A percentile compares a stretch with the other conserved stretches of the same genome.
Evolutionary conservation across 805 yeast species (phyloP).

Genomic region (Danielozyma ontarioensis): DNA sequence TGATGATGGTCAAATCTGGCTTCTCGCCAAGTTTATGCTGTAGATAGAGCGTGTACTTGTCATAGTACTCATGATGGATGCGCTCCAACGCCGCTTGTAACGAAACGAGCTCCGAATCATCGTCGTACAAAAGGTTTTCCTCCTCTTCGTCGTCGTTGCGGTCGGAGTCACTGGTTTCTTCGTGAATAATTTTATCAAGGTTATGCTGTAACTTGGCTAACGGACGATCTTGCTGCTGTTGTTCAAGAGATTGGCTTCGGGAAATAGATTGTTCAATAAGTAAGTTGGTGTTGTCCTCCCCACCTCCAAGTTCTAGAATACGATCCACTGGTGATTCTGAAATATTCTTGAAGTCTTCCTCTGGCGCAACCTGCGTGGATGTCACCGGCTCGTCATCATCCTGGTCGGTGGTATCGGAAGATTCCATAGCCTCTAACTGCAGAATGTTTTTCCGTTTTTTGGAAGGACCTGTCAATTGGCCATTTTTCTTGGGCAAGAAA

Average conservation of each 20-base stretch:
- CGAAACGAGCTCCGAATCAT: slow-evolving; percentile 69
- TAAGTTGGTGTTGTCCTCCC: slow-evolving; percentile 44
- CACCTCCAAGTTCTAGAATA: slow-evolving; percentile 45
- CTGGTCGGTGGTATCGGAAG: slow-evolving; percentile 5
- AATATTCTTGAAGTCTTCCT: slow-evolving; percentile 1
- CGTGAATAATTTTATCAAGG: slow-evolving; percentile 47
- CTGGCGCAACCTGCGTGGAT: slow-evolving; percentile 2
- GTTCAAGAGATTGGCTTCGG: slow-evolving; percentile 66
- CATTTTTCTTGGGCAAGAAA: slow-evolving; percentile 77
- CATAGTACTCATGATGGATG: slow-evolving; percentile 66
- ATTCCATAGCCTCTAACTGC: slow-evolving; percentile 42
- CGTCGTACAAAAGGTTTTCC: slow-evolving; percentile 62
- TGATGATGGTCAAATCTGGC: slow-evolving; percentile 65
- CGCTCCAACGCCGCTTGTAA: slow-evolving; percentile 56
- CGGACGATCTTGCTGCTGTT: slow-evolving; percentile 78
- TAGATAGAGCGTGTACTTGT: slow-evolving; percentile 1
- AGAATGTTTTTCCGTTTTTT: slow-evolving; percentile 56
- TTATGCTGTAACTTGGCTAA: slow-evolving; percentile 76
- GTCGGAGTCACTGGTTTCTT: slow-evolving; percentile 18
- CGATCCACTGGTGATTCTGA: slow-evolving; percentile 41
- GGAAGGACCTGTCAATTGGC: slow-evolving; percentile 54
- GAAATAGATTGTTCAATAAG: slow-evolving; percentile 55
- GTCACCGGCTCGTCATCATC: not conserved
- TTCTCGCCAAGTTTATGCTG: slow-evolving; percentile 31
- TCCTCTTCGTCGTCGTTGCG: slow-evolving; percentile 31